phyloP scores from a whole-genome alignment of 2,329 filamentous ascomycete species.

The Sphaerulina vaccinii region DNA sequence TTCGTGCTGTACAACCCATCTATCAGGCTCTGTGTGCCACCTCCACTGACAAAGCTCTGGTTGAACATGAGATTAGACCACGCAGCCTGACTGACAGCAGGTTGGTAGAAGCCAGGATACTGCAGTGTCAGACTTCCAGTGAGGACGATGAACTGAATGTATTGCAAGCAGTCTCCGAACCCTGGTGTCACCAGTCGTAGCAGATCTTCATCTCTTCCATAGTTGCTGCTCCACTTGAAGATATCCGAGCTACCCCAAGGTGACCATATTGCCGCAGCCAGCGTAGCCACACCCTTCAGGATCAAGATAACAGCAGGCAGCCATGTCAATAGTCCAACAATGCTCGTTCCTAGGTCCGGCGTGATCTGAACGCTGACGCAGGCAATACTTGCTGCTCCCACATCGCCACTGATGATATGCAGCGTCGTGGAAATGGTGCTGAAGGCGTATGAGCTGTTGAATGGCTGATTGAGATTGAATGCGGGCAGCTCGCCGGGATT shows the following conservation, averaged over 20 bases:
- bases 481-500: slow-evolving; percentile 62
- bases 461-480: slow-evolving; percentile 70
- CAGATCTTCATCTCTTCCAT: slow-evolving; percentile 88
- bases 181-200: slow-evolving; percentile 90
- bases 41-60: slow-evolving; percentile 74
- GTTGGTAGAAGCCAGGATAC: slow-evolving; percentile 94
- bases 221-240: slow-evolving; percentile 97
- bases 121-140: slow-evolving; percentile 82
- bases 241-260: slow-evolving; percentile 90
- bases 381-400: slow-evolving; percentile 61
- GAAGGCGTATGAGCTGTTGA: slow-evolving; percentile 82
- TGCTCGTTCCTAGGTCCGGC: slow-evolving; percentile 69
- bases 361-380: slow-evolving; percentile 83
- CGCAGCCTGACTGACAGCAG: slow-evolving; percentile 78
- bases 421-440: slow-evolving; percentile 75
- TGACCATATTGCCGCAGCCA: slow-evolving; percentile 81
- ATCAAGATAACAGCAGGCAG: slow-evolving; percentile 76
- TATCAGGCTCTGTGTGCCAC: slow-evolving; percentile 64
- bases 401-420: slow-evolving; percentile 72
- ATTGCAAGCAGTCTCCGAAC: slow-evolving; percentile 94
- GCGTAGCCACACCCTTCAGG: slow-evolving; percentile 76
- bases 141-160: slow-evolving; percentile 88
- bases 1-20: slow-evolving; percentile 87
- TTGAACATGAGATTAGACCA: slow-evolving; percentile 96
- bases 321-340: slow-evolving; percentile 70